These are phyloP conservation scores for Blastobotrys illinoisensis DNA, from an alignment of 1,139 yeast genomes.

Conservation along the genomic window DNA sequence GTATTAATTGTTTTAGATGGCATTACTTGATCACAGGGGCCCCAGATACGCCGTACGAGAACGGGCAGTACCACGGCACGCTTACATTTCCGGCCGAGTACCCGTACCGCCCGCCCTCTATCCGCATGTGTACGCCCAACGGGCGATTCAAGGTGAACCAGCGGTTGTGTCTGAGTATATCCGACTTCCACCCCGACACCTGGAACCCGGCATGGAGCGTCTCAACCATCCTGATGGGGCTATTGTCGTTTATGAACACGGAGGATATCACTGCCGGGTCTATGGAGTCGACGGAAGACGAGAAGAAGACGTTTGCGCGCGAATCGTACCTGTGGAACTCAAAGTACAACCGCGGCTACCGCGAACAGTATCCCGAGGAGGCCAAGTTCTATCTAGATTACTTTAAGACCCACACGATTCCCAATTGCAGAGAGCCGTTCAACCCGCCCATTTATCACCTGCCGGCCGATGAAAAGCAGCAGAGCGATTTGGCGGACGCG, in stretches of 20 bases:
- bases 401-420: not conserved
- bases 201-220: slow-evolving; percentile 98
- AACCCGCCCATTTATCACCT: not conserved
- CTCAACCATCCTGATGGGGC: slow-evolving; percentile 73
- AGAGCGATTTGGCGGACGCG: not conserved
- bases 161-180: slow-evolving; percentile 78
- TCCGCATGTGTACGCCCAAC: slow-evolving; percentile 82
- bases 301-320: slow-evolving; percentile 42
- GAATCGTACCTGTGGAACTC: slow-evolving; percentile 61
- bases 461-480: not conserved
- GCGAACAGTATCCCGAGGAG: slow-evolving; percentile 8
- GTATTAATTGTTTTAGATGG: slow-evolving; percentile 44
- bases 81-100: slow-evolving; percentile 79
- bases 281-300: slow-evolving; percentile 44
- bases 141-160: slow-evolving; percentile 74
- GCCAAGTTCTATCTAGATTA: slow-evolving; percentile 8
- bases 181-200: slow-evolving; percentile 87
- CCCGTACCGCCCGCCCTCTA: slow-evolving; percentile 90
- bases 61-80: slow-evolving; percentile 88
- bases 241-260: slow-evolving; percentile 68
- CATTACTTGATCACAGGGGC: slow-evolving; percentile 82
- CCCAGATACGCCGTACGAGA: slow-evolving; percentile 74
- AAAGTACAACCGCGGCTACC: slow-evolving; percentile 5
- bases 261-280: slow-evolving; percentile 31
- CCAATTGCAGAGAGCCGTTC: not conserved